Base-by-base conservation (phyloP, 805 yeast species). In the Kodamaea neixiangensis region DNA sequence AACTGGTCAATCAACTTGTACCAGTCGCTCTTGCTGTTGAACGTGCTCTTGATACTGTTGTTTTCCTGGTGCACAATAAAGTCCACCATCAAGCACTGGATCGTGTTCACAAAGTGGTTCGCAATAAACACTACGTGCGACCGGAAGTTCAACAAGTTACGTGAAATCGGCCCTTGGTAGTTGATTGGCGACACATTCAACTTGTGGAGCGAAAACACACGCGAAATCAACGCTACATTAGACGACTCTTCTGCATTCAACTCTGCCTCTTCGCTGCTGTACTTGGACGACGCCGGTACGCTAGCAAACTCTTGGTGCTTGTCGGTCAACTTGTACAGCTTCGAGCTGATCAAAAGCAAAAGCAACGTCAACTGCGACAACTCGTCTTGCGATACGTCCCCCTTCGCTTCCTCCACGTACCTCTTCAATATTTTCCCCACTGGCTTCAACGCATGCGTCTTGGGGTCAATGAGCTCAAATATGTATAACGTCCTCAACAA, bases 111-210 rank as follows among this genome's bases (percentile, higher is more conserved):
- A 21, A 83, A 62, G 39, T 75, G 76, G 18, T 66, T 68, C 25
- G 77, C 77, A 44, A 86, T 65, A 44, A 78, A 78, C 49, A 82
- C 76, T 44, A 86, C 64, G 50, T 82, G 81, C 15, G 90, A 84
- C 61, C 91, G 78, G 64, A 86, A 87, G 41, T 82, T 79, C 45
- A 88, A 71, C 33, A 89, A 71, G 35, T 81, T 78, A 56, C 85
- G 80, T 14, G 89, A 87, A 31, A 89, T 73, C 11, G 90, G 91
- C 1, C 92, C 92, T 42, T 79, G 78, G 48, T 65, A 67, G 78
- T 80, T 37, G 73, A 73, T 21, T 81, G 81, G 60, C 42, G 72
- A 57, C 25, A 72, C 66, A 37, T 70, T 63, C 41, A 73, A 61
- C 53, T 61, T 69, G 47, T 64, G 69, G 37, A 73, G 55, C 2